Evolutionary conservation across 805 yeast genomes (phyloP).

Genomic region (Barnettozyma wickerhamii): DNA sequence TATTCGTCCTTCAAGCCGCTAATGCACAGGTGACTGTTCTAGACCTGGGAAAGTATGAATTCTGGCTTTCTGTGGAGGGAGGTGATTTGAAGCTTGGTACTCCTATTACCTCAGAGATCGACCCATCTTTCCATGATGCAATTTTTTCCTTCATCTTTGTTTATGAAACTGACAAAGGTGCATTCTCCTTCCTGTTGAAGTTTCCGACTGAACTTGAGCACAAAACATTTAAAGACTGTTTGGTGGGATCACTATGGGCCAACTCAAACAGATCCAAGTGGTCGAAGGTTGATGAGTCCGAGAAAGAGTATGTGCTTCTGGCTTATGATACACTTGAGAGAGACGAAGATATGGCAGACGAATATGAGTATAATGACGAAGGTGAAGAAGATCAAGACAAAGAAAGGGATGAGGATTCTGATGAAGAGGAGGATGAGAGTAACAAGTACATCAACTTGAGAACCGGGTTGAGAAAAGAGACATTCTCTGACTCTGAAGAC

Average conservation of each 20-base stretch:
- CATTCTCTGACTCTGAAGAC: conserved; percentile 32
- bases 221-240: conserved; percentile 46
- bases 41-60: conserved; percentile 48
- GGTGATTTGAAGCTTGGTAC: conserved; percentile 33
- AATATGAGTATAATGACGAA: conserved; percentile 9
- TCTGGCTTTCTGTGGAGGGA: conserved; percentile 43
- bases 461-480: conserved; percentile 20
- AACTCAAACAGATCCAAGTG: conserved; percentile 46
- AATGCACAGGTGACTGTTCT: conserved; percentile 30
- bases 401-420: conserved; percentile 29
- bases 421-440: conserved; percentile 35
- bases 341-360: conserved; percentile 32
- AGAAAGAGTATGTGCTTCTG: conserved; percentile 52
- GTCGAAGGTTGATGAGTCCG: conserved; percentile 37
- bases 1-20: conserved; percentile 34
- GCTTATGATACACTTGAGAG: conserved; percentile 43
- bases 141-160: conserved; percentile 63
- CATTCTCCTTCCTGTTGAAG: conserved; percentile 60
- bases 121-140: conserved; percentile 62
- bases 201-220: conserved; percentile 39
- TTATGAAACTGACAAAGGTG: conserved; percentile 30
- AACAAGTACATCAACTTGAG: conserved; percentile 15
- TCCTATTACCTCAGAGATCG: conserved; percentile 44
- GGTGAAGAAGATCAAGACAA: conserved; percentile 25
- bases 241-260: conserved; percentile 60